Evolutionary conservation across 2,329 filamentous ascomycete genomes (phyloP).

Genomic region (Cladosporium cucumerinum): DNA sequence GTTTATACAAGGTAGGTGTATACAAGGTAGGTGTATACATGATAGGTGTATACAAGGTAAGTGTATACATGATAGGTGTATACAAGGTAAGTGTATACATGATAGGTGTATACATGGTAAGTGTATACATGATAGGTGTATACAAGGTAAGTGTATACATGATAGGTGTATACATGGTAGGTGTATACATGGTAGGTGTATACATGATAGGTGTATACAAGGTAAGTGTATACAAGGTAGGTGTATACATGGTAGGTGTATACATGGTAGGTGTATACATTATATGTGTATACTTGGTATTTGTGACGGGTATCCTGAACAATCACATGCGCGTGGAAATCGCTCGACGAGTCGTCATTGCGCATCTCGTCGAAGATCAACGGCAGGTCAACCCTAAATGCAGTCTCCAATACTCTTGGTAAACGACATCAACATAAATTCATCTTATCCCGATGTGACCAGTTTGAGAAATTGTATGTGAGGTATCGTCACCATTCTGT

Average conservation of each 20-base stretch:
- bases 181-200: background rate
- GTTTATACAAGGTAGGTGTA: background rate
- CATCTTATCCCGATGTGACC: background rate
- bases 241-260: background rate
- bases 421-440: background rate
- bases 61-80: background rate
- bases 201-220: background rate
- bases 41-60: background rate
- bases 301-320: background rate
- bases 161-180: background rate
- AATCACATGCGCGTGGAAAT: background rate
- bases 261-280: background rate
- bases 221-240: background rate
- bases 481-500: background rate
- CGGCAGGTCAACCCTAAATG: background rate
- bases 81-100: background rate
- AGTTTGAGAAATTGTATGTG: background rate
- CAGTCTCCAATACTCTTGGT: background rate
- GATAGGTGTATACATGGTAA: background rate
- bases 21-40: background rate
- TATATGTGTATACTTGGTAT: too few relatives aligned
- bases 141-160: background rate
- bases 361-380: background rate
- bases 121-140: background rate
- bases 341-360: background rate